Percentiles rank a stretch among this genome's conserved stretches.
phyloP scores from a whole-genome alignment of 192 early-diverging fungal genomes.

The Coemansia sp. region DNA sequence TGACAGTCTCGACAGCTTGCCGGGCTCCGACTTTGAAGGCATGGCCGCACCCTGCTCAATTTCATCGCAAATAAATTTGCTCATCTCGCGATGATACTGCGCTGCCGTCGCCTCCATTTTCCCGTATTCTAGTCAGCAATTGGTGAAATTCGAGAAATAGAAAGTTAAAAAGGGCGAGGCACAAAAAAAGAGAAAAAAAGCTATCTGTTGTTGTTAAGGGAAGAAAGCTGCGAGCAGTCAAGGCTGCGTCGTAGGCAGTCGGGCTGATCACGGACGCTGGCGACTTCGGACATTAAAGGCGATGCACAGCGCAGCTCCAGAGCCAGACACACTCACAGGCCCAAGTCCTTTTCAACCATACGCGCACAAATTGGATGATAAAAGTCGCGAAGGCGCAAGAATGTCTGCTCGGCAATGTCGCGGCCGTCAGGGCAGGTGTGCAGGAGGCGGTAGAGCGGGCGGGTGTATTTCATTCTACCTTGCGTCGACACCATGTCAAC shows the following conservation, averaged over 20 bases:
- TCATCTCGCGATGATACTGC: constrained; percentile 54
- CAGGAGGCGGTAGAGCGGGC: constrained; percentile 77
- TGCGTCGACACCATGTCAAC: constrained; percentile 79
- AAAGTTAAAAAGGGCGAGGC: background rate
- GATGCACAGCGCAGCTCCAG: too few species aligned
- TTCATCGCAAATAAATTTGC: constrained; percentile 45
- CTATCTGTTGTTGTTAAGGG: too few species aligned
- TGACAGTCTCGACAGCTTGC: constrained; percentile 74
- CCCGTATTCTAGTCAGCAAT: too few species aligned
- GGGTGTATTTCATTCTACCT: constrained; percentile 92
- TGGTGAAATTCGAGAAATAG: too few species aligned
- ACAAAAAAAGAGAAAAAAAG: too few species aligned
- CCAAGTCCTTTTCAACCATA: constrained; percentile 89
- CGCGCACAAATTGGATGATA: constrained; percentile 93
- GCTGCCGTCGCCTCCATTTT: constrained; percentile 48
- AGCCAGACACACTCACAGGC: too few species aligned
- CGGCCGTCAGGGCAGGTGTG: constrained; percentile 68
- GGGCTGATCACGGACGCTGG: background rate
- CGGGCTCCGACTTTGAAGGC: constrained; percentile 39
- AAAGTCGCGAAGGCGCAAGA: constrained; percentile 68
- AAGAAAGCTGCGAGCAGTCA: too few species aligned
- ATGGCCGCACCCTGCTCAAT: constrained; percentile 34
- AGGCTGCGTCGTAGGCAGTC: too few species aligned
- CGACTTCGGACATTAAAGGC: background rate
- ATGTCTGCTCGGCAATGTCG: constrained; percentile 76